A percentile compares a stretch with the other conserved stretches of the same genome.
phyloP scores from a whole-genome alignment of 2,329 filamentous ascomycete species.

The Verticillium isaacii region DNA sequence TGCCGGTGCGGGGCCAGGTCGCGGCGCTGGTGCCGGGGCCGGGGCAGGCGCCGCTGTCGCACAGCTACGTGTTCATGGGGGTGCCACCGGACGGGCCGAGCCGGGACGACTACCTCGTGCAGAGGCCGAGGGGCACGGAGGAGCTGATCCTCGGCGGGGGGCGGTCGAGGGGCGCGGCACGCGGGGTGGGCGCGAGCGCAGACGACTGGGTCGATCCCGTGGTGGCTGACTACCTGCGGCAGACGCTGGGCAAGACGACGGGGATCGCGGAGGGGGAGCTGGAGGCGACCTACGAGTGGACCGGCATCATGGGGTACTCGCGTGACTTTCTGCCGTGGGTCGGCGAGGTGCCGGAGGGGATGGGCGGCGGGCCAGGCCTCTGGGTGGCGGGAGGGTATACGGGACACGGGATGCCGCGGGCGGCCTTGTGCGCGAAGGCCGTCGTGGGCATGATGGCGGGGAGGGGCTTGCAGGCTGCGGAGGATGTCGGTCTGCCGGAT shows the following conservation, averaged over 20 bases:
- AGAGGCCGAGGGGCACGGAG: constrained; percentile 53
- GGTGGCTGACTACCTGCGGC: constrained; percentile 51
- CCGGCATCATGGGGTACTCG: constrained; percentile 75
- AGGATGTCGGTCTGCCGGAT: constrained; percentile 33
- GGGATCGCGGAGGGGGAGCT: constrained; percentile 37
- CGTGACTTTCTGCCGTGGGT: constrained; percentile 67
- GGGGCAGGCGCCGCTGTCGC: constrained; percentile 27
- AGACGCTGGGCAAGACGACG: constrained; percentile 28
- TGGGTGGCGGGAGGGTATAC: constrained; percentile 65
- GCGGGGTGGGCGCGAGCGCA: constrained; percentile 52
- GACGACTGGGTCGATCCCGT: constrained; percentile 53
- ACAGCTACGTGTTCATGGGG: constrained; percentile 57
- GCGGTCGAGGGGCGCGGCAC: constrained; percentile 47
- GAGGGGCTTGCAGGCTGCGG: constrained; percentile 18
- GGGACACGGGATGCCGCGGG: constrained; percentile 74
- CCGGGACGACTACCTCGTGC: constrained; percentile 69
- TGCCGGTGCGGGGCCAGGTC: constrained; percentile 74
- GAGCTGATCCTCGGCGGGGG: constrained; percentile 71
- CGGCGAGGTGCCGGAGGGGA: constrained; percentile 52
- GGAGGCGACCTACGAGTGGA: constrained; percentile 61
- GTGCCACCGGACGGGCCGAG: constrained; percentile 21
- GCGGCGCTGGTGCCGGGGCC: constrained; percentile 54
- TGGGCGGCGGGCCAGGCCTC: constrained; percentile 49
- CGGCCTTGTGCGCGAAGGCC: constrained; percentile 60
- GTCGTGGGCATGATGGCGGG: constrained; percentile 53